phyloP scores from a whole-genome alignment of 225 moss, liverwort and hornwort species.

The Takakia lepidozioides region DNA sequence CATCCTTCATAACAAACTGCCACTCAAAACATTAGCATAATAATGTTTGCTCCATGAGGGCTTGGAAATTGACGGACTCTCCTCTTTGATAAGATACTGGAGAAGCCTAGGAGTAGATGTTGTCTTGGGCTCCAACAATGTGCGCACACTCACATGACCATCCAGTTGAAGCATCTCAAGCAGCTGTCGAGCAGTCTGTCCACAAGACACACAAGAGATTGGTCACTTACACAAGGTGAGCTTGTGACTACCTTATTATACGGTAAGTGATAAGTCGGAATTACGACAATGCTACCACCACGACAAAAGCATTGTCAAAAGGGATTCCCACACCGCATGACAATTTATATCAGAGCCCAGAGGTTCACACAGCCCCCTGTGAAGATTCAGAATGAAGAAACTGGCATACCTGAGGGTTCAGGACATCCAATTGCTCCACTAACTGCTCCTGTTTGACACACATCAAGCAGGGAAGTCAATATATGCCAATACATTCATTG shows the following conservation, averaged over 20 bases:
- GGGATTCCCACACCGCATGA: background rate
- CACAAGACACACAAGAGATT: slow-evolving; percentile 4
- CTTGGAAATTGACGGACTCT: slow-evolving; percentile 6
- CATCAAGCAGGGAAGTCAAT: background rate
- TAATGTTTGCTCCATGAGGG: slow-evolving; percentile 30
- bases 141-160: slow-evolving; percentile 62
- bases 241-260: no score
- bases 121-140: slow-evolving; percentile 26
- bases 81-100: slow-evolving; percentile 25
- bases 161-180: slow-evolving; percentile 58
- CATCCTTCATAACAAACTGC: slow-evolving; percentile 14
- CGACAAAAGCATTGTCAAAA: background rate
- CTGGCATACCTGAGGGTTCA: slow-evolving; percentile 76
- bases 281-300: background rate
- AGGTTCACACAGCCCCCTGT: background rate
- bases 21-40: slow-evolving; percentile 37
- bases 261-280: background rate
- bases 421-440: slow-evolving; percentile 68
- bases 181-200: slow-evolving; percentile 70
- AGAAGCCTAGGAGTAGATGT: slow-evolving; percentile 56
- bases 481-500: no score
- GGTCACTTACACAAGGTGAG: no score
- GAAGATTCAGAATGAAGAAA: slow-evolving; percentile 2
- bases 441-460: slow-evolving; percentile 60
- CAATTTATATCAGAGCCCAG: background rate